Evolutionary conservation across 345 rosid genomes (phyloP), one percentile per base, ranked within the genome.

Genomic region (Balakata baccata): DNA sequence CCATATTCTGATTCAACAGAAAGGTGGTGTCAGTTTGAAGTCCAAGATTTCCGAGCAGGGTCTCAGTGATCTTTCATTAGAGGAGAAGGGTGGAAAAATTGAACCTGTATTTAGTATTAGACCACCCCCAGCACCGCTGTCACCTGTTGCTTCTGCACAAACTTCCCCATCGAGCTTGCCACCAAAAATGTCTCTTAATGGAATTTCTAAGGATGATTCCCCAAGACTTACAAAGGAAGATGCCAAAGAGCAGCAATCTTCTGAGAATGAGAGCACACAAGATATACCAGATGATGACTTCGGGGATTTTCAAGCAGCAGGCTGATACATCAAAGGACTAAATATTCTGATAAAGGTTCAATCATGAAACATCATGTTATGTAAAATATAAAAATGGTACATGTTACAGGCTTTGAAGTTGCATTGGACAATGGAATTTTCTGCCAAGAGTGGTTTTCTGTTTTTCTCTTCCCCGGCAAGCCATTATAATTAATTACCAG

Each of bases 261-360:
- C 59, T 0, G 82, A 72, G 49, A 79, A 79, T 16, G 78, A 60
- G 81, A 82, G 76, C 59, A 61, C 74, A 20, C 86, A 84, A 73
- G 96, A 87, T 39, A 71, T 52, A 69, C 85, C 78, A 4, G 99
- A 96, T 69, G 97, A 96, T 45, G 98, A 90, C 86, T 96, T 93
- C 51, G 99, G 99, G 20, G 99, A 96, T 79, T 96, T 96, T 83
- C 99, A 96, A 82, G 90, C 92, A n/a, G 99, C 99, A 3, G 87
- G 87, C 62, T 87, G 75, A 80, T 22, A 22, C 52, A 54, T 63
- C 37, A 47, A 22, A 13, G 50, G 47, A 43, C 13, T 1, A 69
- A 45, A 38, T 59, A 16, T 49, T 67, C 4, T 8, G 7, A 43
- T 43, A 43, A 64, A 50, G 18, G 62, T 49, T 56, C 68, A 72